Conservation (phyloP, 441 rosid genomes). For the Cnidoscolus chayamansa region DNA sequence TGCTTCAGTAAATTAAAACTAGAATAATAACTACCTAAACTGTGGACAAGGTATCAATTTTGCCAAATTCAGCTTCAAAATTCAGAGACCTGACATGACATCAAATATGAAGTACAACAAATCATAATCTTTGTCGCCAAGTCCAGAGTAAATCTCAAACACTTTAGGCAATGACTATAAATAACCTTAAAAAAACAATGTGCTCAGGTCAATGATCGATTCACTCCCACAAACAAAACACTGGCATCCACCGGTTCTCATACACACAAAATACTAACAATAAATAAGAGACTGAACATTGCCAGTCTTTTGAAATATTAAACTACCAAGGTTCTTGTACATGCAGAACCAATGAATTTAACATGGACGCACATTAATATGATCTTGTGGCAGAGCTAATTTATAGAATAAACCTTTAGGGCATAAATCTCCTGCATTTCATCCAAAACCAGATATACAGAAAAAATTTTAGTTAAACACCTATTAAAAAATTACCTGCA, state of each 20-base stretch:
- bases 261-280: neutral
- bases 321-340: neutral
- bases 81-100: neutral
- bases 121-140: neutral
- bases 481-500: conserved; percentile 51
- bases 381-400: neutral
- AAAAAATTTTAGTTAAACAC: conserved; percentile 4
- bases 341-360: neutral
- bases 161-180: neutral
- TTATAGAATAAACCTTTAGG: neutral
- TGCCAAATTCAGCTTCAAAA: conserved; percentile 6
- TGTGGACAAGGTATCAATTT: neutral
- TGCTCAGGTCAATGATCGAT: neutral
- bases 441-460: neutral
- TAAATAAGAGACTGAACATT: neutral
- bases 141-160: neutral
- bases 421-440: conserved; percentile 1
- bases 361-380: neutral
- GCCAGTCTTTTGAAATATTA: too few relatives aligned
- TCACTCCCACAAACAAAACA: conserved; percentile 1
- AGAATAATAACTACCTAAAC: neutral
- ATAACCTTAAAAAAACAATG: neutral
- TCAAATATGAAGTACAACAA: neutral
- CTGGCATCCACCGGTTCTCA: neutral
- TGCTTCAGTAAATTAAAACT: neutral